Conservation (phyloP, 1,284 basidiomycete species). For the Leccinum ponderosum region DNA sequence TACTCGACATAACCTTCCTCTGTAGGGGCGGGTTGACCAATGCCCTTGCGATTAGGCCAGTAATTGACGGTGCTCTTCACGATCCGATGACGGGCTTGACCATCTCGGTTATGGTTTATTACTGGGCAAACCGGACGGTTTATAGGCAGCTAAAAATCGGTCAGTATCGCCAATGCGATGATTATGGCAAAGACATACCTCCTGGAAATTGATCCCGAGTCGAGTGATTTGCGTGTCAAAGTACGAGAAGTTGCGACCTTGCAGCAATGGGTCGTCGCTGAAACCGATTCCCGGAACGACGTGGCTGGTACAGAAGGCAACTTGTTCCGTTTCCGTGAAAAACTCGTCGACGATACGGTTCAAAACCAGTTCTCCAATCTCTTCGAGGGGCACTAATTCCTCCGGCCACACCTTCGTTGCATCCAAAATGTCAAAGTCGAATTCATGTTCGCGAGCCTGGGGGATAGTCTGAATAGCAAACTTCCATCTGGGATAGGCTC, state of each 20-base stretch:
- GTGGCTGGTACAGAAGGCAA: slow-evolving; percentile 81
- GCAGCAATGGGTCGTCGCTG: slow-evolving; percentile 80
- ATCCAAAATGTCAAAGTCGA: slow-evolving; percentile 85
- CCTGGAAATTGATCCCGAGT: slow-evolving; percentile 73
- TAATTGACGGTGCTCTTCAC: slow-evolving; percentile 67
- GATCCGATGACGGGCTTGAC: slow-evolving; percentile 58
- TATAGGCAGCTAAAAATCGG: slow-evolving; percentile 62
- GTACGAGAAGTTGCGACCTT: slow-evolving; percentile 84
- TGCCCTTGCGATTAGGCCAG: slow-evolving; percentile 69
- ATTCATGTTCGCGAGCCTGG: slow-evolving; percentile 65
- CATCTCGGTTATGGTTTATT: slow-evolving; percentile 72
- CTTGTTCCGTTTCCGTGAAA: slow-evolving; percentile 83
- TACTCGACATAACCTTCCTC: slow-evolving; percentile 66
- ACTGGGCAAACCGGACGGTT: slow-evolving; percentile 84
- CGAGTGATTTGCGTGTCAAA: slow-evolving; percentile 79
- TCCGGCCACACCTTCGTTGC: slow-evolving; percentile 85
- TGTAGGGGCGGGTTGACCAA: slow-evolving; percentile 48
- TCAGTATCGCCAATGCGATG: background rate
- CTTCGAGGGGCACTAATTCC: slow-evolving; percentile 71
- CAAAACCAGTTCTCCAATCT: slow-evolving; percentile 75
- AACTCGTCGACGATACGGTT: slow-evolving; percentile 71
- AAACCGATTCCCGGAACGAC: slow-evolving; percentile 83
- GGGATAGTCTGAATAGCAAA: slow-evolving; percentile 77
- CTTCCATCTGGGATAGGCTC: slow-evolving; percentile 71
- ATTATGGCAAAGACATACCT: slow-evolving; percentile 36